Conservation (phyloP, 345 rosid species). For the Corymbia maculata region DNA sequence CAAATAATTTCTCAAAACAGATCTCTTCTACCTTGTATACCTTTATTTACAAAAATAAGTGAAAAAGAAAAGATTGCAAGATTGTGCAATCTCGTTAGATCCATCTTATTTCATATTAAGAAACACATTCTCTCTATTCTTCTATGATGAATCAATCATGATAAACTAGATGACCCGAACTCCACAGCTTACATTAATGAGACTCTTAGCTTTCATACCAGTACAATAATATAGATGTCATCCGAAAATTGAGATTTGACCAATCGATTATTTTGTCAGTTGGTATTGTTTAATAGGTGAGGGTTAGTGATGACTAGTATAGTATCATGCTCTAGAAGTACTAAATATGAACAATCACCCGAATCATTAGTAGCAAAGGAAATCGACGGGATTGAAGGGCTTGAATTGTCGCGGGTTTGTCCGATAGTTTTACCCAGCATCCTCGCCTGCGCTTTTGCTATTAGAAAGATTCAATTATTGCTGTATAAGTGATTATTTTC, state of each 20-base stretch:
- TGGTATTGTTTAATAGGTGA: background rate
- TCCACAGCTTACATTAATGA: background rate
- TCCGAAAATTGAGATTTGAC: background rate
- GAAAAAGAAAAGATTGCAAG: background rate
- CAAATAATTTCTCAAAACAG: no score
- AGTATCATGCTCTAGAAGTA: background rate
- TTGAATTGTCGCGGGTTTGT: background rate
- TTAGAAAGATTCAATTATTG: no score
- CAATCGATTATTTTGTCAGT: background rate
- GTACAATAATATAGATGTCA: background rate
- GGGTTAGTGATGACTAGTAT: background rate
- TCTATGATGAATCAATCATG: background rate
- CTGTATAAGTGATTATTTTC: background rate
- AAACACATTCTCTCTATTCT: background rate
- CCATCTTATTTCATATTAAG: no score
- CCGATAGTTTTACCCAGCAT: background rate
- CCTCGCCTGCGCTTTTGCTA: background rate
- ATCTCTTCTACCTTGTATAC: background rate
- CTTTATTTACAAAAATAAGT: background rate
- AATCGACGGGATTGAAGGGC: background rate
- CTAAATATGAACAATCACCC: background rate
- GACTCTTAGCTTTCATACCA: background rate
- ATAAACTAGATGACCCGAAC: background rate
- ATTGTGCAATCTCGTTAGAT: background rate
- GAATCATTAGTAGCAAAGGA: background rate